Evolutionary conservation across 2,329 filamentous ascomycete species (phyloP), one percentile per base, ranked within the genome.

Genomic region (Arthrobotrys sinensis): DNA sequence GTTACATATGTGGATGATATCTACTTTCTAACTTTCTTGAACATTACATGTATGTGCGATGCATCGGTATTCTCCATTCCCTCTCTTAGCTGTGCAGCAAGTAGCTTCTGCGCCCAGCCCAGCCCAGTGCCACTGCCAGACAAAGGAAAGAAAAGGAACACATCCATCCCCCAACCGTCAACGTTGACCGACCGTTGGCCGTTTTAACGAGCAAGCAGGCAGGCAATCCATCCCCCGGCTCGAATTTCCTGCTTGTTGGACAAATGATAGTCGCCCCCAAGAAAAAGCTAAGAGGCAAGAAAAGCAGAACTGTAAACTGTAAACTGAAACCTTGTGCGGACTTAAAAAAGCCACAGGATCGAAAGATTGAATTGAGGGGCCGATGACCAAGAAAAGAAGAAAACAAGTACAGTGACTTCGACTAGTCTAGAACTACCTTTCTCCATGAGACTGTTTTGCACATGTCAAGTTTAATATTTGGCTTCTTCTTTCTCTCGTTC

Each of bases 401-500:
- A 40, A 28, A 43, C 8, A 60, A 60, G 55, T 60, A 60, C 32
- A 57, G 52, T 57, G 52, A 57, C 52, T 28, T 2, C 14, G 32
- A 57, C 52, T 14, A 40, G 32, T 38, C 52, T 14, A 60, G 55
- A 60, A 43, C 34, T 43, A 43, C 55, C 7, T 36, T 40, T 10
- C 11, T 28, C 53, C 19, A 14, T 21, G 5, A 40, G 2, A n/a
- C n/a, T 19, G 21, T 6, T 43, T 60, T 11, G 55, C 55, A 60
- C 55, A 60, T 60, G 55, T 60, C 55, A 60, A 60, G 28, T 57
- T 36, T n/a, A 43, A 28, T 60, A 60, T 60, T 60, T 60, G 55
- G 55, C 55, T n/a, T 60, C 36, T 60, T 57, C 34, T 40, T 40
- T 14, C 12, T 24, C n/a, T 43, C 11, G 12, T 40, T 6, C 11